Conservation (phyloP, 345 rosid species). For the Dovyalis caffra region DNA sequence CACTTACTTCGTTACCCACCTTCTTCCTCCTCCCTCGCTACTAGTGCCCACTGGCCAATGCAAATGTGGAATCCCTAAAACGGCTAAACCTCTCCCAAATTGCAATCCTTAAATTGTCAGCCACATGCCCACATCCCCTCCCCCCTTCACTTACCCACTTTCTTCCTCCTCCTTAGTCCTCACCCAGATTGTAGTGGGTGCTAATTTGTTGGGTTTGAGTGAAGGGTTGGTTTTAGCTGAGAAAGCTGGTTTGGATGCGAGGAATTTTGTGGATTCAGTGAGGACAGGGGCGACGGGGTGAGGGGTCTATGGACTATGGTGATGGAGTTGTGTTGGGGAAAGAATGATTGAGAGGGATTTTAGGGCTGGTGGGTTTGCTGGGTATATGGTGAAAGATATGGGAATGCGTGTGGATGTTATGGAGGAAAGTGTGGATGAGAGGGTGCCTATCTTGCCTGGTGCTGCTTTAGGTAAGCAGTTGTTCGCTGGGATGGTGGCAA, state of each 20-base stretch:
- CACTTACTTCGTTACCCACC: too few species aligned
- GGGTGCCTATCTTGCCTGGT: slow-evolving; percentile 51
- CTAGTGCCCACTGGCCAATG: too few species aligned
- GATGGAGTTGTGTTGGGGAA: slow-evolving; percentile 68
- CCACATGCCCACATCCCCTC: too few species aligned
- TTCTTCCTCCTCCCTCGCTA: too few species aligned
- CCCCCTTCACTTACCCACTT: too few species aligned
- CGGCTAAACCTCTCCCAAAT: too few species aligned
- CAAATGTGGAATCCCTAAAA: too few species aligned
- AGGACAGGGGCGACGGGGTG: slow-evolving; percentile 64
- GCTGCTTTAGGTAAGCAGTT: slow-evolving; percentile 76
- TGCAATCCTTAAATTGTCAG: too few species aligned
- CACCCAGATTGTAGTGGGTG: slow-evolving; percentile 70
- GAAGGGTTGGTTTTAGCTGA: slow-evolving; percentile 72
- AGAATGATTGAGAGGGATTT: slow-evolving; percentile 66
- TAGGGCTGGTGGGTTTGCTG: slow-evolving; percentile 66
- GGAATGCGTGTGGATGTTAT: slow-evolving; percentile 66
- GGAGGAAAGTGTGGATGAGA: slow-evolving; percentile 44
- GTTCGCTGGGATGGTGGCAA: slow-evolving; percentile 76
- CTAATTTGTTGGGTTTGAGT: slow-evolving; percentile 67
- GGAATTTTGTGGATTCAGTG: slow-evolving; percentile 44
- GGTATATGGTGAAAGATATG: slow-evolving; percentile 84
- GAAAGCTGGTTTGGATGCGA: slow-evolving; percentile 57
- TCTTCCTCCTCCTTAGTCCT: too few species aligned
- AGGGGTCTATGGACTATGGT: too few species aligned